Evolutionary conservation across 768 basidiomycete species (phyloP), one percentile per base, ranked within the genome.

Genomic region (Agrocybe praecox): DNA sequence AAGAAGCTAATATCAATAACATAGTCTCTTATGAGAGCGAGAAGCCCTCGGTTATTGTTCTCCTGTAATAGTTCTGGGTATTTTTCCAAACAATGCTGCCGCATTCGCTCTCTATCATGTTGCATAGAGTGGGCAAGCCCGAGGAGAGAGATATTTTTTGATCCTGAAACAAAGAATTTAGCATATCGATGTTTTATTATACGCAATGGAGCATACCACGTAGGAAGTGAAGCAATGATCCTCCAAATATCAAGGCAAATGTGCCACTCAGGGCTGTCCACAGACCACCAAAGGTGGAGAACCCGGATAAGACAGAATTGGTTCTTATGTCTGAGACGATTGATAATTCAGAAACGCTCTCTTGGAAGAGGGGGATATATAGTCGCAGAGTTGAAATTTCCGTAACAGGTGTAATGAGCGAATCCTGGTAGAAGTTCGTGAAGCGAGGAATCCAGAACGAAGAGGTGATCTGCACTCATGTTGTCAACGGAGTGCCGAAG

Each of bases 221-320:
- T 15, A 68, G n/a, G 23, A 62, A 44, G 19, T 56, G 55, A 46
- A 65, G 45, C 5, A 67, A 32, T 6, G 58, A 56, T 9, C 42
- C 55, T 23, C 69, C 69, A 46, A 68, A 68, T 2, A 67, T 14
- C 6, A 60, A 42, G 5, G 58, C 50, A 33, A 70, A 67, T 1
- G 67, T 33, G 1, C 62, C 67, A 40, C 58, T 56, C 3, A 68
- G n/a, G 36, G 59, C 62, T 2, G 65, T 53, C 62, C 64, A 67
- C n/a, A 70, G 46, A 53, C 69, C 68, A 47, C 69, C 69, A 22
- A 67, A 47, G 14, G 46, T 53, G 0, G 67, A 53, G 32, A 68
- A 52, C 7, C 69, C 67, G 6, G 23, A 57, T 14, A 61, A 47
- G 24, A 69, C 47, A 1, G 69, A 53, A 12, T 59, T 54, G 40